Percentiles rank a stretch among this genome's conserved stretches.
phyloP scores from a whole-genome alignment of 2,329 filamentous ascomycete genomes.

The Cercospora sp. region DNA sequence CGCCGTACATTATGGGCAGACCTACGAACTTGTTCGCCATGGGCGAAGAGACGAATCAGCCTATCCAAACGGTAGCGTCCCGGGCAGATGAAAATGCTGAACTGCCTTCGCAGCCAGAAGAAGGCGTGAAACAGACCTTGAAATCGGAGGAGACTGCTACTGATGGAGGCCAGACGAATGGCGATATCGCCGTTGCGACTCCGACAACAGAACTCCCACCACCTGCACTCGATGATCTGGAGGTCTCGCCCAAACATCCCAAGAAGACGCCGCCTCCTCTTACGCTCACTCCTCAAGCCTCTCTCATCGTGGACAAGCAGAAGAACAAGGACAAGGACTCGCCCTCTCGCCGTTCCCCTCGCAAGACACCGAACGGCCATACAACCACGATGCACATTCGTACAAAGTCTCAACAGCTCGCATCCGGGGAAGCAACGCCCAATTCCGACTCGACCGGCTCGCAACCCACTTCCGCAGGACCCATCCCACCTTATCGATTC shows the following conservation, averaged over 20 bases:
- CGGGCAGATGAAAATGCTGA: conserved; percentile 67
- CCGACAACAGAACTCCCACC: conserved; percentile 28
- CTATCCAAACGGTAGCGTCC: conserved; percentile 78
- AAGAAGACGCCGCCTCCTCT: conserved; percentile 33
- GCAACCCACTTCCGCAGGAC: conserved; percentile 36
- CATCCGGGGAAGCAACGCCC: conserved; percentile 29
- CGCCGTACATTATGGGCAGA: conserved; percentile 93
- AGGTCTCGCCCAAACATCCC: conserved; percentile 23
- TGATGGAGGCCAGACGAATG: conserved; percentile 18
- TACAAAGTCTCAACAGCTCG: conserved; percentile 16
- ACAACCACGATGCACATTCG: conserved; percentile 15
- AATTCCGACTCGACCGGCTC: conserved; percentile 29
- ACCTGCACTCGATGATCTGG: conserved; percentile 23
- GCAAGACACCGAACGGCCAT: conserved; percentile 36
- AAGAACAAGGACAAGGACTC: conserved; percentile 25
- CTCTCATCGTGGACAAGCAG: conserved; percentile 23
- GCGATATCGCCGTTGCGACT: conserved; percentile 7
- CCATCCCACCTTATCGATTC: conserved; percentile 70
- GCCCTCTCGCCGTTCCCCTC: conserved; percentile 36
- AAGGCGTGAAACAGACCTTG: conserved; percentile 44
- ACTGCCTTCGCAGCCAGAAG: conserved; percentile 44
- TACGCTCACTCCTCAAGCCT: conserved; percentile 35
- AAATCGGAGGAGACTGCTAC: conserved; percentile 19
- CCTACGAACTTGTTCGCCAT: conserved; percentile 41
- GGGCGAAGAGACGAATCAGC: conserved; percentile 41